These are phyloP conservation scores for Sordariomycetes sp. DNA, from an alignment of 2,329 filamentous ascomycete species.

Conservation along the genomic window DNA sequence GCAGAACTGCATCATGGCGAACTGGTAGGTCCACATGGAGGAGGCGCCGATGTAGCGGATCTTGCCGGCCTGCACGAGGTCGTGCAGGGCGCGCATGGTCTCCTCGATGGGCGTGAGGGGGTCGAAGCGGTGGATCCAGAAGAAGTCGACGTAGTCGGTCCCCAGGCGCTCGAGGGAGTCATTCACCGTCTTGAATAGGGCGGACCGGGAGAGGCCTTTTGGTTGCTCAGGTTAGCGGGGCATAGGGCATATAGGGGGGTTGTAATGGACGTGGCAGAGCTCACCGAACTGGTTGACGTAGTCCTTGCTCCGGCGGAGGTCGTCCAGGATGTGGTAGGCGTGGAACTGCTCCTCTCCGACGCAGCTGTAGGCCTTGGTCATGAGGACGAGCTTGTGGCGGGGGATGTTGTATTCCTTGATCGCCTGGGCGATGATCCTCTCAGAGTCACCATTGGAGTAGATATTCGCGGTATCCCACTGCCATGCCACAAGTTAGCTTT, in stretches of 20 bases:
- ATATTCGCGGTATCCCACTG: slow-evolving; percentile 39
- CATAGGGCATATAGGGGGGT: too few species aligned
- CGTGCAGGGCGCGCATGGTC: slow-evolving; percentile 51
- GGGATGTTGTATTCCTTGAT: slow-evolving; percentile 48
- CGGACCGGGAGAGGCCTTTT: slow-evolving; percentile 48
- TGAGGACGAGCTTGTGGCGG: slow-evolving; percentile 43
- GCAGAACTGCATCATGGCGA: slow-evolving; percentile 35
- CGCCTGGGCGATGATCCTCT: slow-evolving; percentile 44
- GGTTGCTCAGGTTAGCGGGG: slow-evolving; percentile 6
- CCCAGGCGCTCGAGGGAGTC: slow-evolving; percentile 42
- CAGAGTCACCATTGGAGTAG: slow-evolving; percentile 45
- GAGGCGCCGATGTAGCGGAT: slow-evolving; percentile 42
- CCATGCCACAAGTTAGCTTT: not conserved
- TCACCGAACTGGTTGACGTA: slow-evolving; percentile 23
- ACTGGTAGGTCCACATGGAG: slow-evolving; percentile 36
- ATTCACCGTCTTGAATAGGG: slow-evolving; percentile 57
- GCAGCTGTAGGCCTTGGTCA: slow-evolving; percentile 42
- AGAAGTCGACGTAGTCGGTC: slow-evolving; percentile 45
- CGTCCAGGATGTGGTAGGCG: slow-evolving; percentile 12
- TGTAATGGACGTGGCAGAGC: not conserved
- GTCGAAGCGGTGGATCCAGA: slow-evolving; percentile 52
- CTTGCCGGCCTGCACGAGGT: slow-evolving; percentile 45
- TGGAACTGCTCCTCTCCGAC: slow-evolving; percentile 32
- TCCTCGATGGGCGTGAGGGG: slow-evolving; percentile 38
- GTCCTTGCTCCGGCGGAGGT: slow-evolving; percentile 13